These are phyloP conservation scores for Luffa aegyptiaca DNA, from an alignment of 306 rosid species.

Conservation along the genomic window DNA sequence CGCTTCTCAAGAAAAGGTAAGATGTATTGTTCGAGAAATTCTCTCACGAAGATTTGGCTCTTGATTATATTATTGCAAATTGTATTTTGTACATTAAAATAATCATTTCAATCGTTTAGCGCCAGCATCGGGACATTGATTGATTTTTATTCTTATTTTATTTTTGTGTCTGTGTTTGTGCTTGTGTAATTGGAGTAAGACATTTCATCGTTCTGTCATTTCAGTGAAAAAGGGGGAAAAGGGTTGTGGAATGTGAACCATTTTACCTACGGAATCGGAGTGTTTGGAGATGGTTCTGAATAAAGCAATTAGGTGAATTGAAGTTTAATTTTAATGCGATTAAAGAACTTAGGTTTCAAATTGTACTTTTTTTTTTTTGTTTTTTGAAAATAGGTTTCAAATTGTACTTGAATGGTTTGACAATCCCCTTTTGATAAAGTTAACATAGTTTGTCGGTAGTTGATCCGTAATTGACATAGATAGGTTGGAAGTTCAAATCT, in stretches of 20 bases:
- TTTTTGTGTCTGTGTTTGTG: neutral
- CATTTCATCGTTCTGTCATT: neutral
- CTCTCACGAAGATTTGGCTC: neutral
- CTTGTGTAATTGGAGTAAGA: neutral
- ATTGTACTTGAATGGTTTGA: neutral
- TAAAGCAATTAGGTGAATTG: neutral
- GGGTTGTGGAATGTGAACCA: neutral
- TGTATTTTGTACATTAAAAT: neutral
- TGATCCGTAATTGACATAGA: too few relatives aligned
- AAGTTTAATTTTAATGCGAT: neutral
- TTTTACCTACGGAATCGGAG: neutral
- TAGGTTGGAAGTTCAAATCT: too few relatives aligned
- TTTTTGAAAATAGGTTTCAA: too few relatives aligned
- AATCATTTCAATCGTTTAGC: neutral
- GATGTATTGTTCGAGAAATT: neutral
- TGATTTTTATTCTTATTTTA: neutral
- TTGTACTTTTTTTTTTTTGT: too few relatives aligned
- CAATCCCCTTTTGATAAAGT: neutral
- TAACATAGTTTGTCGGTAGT: too few relatives aligned
- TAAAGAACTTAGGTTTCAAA: neutral
- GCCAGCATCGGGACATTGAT: neutral
- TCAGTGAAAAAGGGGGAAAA: neutral
- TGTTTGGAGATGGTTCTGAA: neutral
- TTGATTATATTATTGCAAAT: neutral
- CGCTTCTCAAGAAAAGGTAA: neutral